Evolutionary conservation across 768 basidiomycete species (phyloP).

Genomic region (Lanmaoa rubissima): DNA sequence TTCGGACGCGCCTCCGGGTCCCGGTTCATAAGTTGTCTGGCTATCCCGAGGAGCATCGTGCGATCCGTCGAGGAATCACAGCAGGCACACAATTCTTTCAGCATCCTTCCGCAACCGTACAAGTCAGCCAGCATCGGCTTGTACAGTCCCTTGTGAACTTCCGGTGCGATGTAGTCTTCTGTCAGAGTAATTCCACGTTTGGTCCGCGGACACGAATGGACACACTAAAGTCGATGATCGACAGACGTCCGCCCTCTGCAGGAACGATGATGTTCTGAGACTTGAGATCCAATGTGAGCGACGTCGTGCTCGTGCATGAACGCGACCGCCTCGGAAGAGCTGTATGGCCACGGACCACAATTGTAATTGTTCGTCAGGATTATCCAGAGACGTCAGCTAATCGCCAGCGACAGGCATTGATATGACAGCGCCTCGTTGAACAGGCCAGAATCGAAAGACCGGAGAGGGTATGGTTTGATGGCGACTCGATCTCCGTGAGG

Average conservation of each 20-base stretch:
- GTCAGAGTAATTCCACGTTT: neutral
- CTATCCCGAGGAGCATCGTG: neutral
- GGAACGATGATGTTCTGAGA: neutral
- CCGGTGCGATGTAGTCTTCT: neutral
- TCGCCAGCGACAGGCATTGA: neutral
- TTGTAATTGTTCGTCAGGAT: neutral
- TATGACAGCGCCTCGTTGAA: neutral
- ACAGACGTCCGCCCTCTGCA: too few relatives aligned
- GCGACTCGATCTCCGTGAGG: neutral
- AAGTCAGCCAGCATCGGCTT: neutral
- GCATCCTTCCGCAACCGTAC: neutral
- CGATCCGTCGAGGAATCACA: neutral
- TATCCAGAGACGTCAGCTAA: neutral
- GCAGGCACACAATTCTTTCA: neutral
- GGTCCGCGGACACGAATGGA: neutral
- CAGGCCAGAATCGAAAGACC: neutral
- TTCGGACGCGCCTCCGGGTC: neutral
- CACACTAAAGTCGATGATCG: too few relatives aligned
- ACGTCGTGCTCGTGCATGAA: conserved; percentile 18
- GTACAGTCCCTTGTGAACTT: neutral
- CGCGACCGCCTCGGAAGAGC: conserved; percentile 1
- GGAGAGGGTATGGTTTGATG: neutral
- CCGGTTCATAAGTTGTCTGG: neutral
- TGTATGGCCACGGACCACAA: neutral
- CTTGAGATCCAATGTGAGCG: conserved; percentile 18